phyloP scores from a whole-genome alignment of 2,329 filamentous ascomycete genomes.

The Rhytidhysteron rufulum region DNA sequence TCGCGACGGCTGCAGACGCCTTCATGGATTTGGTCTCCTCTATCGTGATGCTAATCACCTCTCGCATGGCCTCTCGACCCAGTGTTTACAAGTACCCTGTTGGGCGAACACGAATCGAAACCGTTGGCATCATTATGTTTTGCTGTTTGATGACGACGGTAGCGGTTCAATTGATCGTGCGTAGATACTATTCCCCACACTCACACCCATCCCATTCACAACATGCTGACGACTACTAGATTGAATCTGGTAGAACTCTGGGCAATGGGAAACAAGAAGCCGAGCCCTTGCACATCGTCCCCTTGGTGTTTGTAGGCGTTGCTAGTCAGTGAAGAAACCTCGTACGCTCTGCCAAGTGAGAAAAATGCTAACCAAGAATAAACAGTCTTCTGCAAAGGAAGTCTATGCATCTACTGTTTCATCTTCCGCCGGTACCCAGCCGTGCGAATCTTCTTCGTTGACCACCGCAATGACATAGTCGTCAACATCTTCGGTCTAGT shows the following conservation, averaged over 20 bases:
- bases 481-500: slow-evolving; percentile 55
- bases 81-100: slow-evolving; percentile 62
- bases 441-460: slow-evolving; percentile 56
- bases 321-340: slow-evolving; percentile 47
- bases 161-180: slow-evolving; percentile 58
- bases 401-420: slow-evolving; percentile 54
- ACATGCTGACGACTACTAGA: slow-evolving; percentile 29
- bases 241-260: slow-evolving; percentile 55
- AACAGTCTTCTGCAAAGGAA: slow-evolving; percentile 49
- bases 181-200: slow-evolving; percentile 18
- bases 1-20: slow-evolving; percentile 63
- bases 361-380: neutral
- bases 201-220: neutral
- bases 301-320: slow-evolving; percentile 52
- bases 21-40: slow-evolving; percentile 65
- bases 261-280: slow-evolving; percentile 42
- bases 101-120: slow-evolving; percentile 60
- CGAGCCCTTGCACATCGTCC: slow-evolving; percentile 50
- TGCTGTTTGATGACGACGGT: slow-evolving; percentile 65
- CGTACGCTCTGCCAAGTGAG: slow-evolving; percentile 3
- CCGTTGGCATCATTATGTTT: slow-evolving; percentile 63
- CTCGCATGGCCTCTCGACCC: slow-evolving; percentile 55
- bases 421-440: slow-evolving; percentile 52
- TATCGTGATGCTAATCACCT: slow-evolving; percentile 59
- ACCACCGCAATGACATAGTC: slow-evolving; percentile 55